phyloP scores from a whole-genome alignment of 2,329 filamentous ascomycete species.

The Fusarium fracticaudum region DNA sequence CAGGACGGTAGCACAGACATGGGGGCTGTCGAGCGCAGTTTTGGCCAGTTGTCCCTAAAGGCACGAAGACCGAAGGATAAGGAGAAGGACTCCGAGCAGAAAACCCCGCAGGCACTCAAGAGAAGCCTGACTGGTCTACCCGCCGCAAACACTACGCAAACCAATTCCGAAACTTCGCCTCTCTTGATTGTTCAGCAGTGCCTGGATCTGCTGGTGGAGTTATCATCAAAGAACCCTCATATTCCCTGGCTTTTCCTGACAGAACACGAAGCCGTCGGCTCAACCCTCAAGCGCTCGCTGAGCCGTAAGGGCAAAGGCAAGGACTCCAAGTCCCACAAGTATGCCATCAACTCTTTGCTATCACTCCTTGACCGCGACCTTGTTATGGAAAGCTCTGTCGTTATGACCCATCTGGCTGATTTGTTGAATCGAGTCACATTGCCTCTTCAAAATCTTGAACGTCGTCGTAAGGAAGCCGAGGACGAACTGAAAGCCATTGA shows the following conservation, averaged over 20 bases:
- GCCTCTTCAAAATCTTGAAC: slow-evolving; percentile 83
- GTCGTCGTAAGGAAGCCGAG: slow-evolving; percentile 79
- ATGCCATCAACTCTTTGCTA: slow-evolving; percentile 90
- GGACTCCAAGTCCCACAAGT: slow-evolving; percentile 85
- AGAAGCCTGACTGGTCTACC: slow-evolving; percentile 73
- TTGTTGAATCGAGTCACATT: slow-evolving; percentile 88
- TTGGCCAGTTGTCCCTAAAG: slow-evolving; percentile 89
- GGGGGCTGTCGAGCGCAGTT: slow-evolving; percentile 93
- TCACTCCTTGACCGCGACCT: slow-evolving; percentile 90
- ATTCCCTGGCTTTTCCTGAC: slow-evolving; percentile 92
- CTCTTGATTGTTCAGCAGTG: slow-evolving; percentile 97
- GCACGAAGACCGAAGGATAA: slow-evolving; percentile 82
- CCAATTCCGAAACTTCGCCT: slow-evolving; percentile 89
- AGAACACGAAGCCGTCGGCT: slow-evolving; percentile 82
- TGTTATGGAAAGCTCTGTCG: slow-evolving; percentile 95
- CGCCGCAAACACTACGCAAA: slow-evolving; percentile 56
- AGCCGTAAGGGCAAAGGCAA: slow-evolving; percentile 89
- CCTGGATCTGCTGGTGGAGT: slow-evolving; percentile 82
- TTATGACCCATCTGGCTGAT: slow-evolving; percentile 93
- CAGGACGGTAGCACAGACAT: slow-evolving; percentile 96
- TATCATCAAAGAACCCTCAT: slow-evolving; percentile 86
- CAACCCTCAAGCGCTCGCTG: slow-evolving; percentile 78
- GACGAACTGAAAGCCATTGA: slow-evolving; percentile 59
- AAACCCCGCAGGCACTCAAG: slow-evolving; percentile 84
- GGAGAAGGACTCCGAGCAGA: slow-evolving; percentile 66